Evolutionary conservation across 1,139 yeast genomes (phyloP).

Genomic region (Candida pseudocylindracea): DNA sequence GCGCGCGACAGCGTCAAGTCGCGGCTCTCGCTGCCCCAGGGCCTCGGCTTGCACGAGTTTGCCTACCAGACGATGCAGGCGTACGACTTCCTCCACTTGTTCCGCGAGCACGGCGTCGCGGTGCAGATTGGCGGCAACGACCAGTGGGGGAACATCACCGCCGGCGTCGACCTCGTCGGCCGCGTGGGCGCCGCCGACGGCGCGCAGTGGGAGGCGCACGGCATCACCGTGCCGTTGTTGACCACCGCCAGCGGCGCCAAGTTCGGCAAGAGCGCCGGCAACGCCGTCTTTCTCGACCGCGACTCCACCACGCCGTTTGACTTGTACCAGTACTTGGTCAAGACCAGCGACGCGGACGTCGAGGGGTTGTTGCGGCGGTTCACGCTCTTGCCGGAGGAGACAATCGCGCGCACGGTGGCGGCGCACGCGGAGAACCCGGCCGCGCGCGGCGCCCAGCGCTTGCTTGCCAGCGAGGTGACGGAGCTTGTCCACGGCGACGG

Average conservation of each 20-base stretch:
- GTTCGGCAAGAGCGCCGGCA: slow-evolving; percentile 94
- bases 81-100: slow-evolving; percentile 76
- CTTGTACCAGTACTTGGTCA: slow-evolving; percentile 68
- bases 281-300: slow-evolving; percentile 74
- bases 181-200: slow-evolving; percentile 20
- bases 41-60: slow-evolving; percentile 85
- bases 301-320: slow-evolving; percentile 58
- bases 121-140: slow-evolving; percentile 93
- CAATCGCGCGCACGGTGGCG: slow-evolving; percentile 29
- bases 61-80: slow-evolving; percentile 87
- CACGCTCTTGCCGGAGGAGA: slow-evolving; percentile 47
- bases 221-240: slow-evolving; percentile 75
- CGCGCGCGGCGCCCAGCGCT: slow-evolving; percentile 45
- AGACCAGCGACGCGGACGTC: slow-evolving; percentile 62
- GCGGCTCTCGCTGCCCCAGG: slow-evolving; percentile 43
- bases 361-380: slow-evolving; percentile 47
- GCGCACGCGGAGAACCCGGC: slow-evolving; percentile 38
- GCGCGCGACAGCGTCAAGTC: slow-evolving; percentile 74
- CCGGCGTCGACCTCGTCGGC: slow-evolving; percentile 76
- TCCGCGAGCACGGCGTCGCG: slow-evolving; percentile 31
- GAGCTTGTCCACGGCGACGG: slow-evolving; percentile 77
- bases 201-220: slow-evolving; percentile 20
- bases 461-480: slow-evolving; percentile 67
- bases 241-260: slow-evolving; percentile 84
- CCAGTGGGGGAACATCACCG: slow-evolving; percentile 97